A percentile compares a stretch with the other conserved stretches of the same genome.
phyloP scores from a whole-genome alignment of 805 yeast species.

The Ogataea wickerhamii region DNA sequence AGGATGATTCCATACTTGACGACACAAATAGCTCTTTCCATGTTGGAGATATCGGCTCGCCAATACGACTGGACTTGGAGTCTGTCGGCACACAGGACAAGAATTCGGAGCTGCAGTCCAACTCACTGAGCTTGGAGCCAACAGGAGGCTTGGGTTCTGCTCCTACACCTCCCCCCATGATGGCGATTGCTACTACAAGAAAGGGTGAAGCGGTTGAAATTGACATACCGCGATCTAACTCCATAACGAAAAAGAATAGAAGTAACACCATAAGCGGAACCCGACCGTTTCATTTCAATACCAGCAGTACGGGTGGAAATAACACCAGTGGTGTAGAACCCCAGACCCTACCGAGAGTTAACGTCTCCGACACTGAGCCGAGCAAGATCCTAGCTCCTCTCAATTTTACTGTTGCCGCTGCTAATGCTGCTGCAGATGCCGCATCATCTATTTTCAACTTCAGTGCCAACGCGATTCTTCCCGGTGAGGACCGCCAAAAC shows the following conservation, averaged over 20 bases:
- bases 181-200: constrained; percentile 81
- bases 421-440: constrained; percentile 28
- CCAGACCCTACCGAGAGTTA: not conserved
- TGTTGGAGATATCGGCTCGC: constrained; percentile 14
- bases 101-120: constrained; percentile 6
- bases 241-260: constrained; percentile 26
- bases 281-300: constrained; percentile 13
- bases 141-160: constrained; percentile 27
- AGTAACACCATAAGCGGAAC: constrained; percentile 15
- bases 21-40: constrained; percentile 29
- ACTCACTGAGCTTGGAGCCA: constrained; percentile 9
- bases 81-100: constrained; percentile 2
- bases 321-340: constrained; percentile 1
- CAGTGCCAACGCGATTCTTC: constrained; percentile 17
- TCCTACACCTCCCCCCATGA: constrained; percentile 59
- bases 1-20: constrained; percentile 44
- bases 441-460: constrained; percentile 30
- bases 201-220: constrained; percentile 79
- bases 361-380: constrained; percentile 7
- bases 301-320: not conserved
- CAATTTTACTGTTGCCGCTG: constrained; percentile 26
- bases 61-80: constrained; percentile 14
- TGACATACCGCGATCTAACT: constrained; percentile 36
- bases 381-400: constrained; percentile 18
- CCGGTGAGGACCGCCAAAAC: constrained; percentile 12